Conservation (phyloP, 257 asterid genomes). For the Ajuga chamaepitys region DNA sequence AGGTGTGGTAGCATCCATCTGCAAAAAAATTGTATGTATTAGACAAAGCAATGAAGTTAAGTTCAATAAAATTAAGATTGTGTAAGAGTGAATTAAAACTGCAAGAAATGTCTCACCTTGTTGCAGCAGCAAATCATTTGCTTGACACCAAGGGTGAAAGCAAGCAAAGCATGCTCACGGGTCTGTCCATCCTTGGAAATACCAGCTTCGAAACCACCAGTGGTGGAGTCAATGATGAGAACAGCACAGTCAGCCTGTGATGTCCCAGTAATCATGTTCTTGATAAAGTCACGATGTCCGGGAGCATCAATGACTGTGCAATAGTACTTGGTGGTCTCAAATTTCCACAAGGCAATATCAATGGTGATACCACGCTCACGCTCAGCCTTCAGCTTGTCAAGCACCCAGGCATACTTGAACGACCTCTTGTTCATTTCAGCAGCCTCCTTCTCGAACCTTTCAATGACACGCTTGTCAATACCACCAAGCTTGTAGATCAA, state of each 20-base stretch:
- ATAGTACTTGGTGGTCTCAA: conserved; percentile 82
- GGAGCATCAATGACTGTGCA: conserved; percentile 62
- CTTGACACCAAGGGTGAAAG: conserved; percentile 81
- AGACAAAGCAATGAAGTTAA: too few species aligned
- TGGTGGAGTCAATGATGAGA: conserved; percentile 73
- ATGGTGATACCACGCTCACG: conserved; percentile 85
- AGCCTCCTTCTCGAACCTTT: conserved; percentile 77
- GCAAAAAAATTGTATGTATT: too few species aligned
- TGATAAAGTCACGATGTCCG: conserved; percentile 11
- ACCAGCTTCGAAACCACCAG: conserved; percentile 94
- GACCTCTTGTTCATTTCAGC: conserved; percentile 23
- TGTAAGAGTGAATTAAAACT: too few species aligned
- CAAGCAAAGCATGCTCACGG: conserved; percentile 80
- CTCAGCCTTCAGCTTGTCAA: conserved; percentile 87
- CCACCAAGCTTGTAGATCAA: conserved; percentile 78
- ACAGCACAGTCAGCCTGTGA: conserved; percentile 82
- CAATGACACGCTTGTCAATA: conserved; percentile 75
- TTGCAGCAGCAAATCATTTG: conserved; percentile 83
- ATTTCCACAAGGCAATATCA: conserved; percentile 82
- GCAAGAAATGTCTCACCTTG: conserved; percentile 52
- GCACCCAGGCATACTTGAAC: conserved; percentile 79
- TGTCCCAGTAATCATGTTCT: conserved; percentile 26
- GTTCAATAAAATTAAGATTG: too few species aligned
- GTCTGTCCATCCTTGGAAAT: conserved; percentile 89
- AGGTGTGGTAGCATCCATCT: too few species aligned